Evolutionary conservation across 305 asterid species (phyloP).

Genomic region (Fraxinus platypoda): DNA sequence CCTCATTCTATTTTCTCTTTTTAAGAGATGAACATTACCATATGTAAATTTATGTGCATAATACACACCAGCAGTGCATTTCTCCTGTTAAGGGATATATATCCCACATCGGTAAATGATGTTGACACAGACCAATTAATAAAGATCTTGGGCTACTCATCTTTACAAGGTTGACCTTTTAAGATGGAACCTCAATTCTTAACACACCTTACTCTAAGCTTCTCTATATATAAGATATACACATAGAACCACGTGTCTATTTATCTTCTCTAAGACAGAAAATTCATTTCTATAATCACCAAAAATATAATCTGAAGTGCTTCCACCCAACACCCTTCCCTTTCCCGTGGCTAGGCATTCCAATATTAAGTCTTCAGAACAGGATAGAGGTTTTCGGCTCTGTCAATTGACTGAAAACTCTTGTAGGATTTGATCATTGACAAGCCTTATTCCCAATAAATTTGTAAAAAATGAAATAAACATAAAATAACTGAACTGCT

Average conservation of each 20-base stretch:
- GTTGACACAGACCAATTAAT: no score
- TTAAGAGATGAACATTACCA: no score
- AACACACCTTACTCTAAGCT: background rate
- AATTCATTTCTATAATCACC: background rate
- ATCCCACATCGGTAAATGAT: no score
- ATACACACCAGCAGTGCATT: no score
- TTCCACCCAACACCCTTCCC: background rate
- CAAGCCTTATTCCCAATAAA: background rate
- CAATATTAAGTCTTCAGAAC: background rate
- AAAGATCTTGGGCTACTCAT: no score
- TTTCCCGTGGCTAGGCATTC: background rate
- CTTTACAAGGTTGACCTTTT: no score
- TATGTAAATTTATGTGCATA: no score
- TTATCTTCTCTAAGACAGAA: background rate
- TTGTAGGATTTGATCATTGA: background rate
- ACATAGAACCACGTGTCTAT: background rate
- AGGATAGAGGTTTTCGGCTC: background rate
- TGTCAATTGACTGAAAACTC: background rate
- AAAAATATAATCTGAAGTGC: background rate
- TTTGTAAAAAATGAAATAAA: background rate
- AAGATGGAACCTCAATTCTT: no score
- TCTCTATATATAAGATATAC: background rate
- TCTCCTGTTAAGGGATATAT: no score
- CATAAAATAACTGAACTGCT: background rate
- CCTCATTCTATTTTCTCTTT: no score